These are phyloP conservation scores for Pontederia crassipes DNA, from an alignment of 176 grass and related monocot species.

Conservation along the genomic window DNA sequence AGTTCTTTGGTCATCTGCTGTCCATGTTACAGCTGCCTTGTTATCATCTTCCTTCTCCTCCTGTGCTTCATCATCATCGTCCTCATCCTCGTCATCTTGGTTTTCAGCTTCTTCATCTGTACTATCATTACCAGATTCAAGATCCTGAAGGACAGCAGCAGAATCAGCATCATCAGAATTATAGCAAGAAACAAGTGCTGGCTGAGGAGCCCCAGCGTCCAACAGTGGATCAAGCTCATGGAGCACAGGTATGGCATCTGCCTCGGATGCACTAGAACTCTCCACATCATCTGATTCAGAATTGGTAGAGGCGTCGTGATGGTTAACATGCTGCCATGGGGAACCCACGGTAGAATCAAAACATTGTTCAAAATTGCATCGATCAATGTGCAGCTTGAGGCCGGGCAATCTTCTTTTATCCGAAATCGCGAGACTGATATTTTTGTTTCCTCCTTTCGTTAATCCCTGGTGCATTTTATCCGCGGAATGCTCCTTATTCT, in stretches of 20 bases:
- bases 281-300: conserved; percentile 66
- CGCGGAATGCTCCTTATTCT: no score
- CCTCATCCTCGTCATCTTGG: conserved; percentile 19
- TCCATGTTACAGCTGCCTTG: conserved; percentile 15
- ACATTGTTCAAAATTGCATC: conserved; percentile 7
- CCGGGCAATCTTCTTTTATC: background rate
- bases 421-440: background rate
- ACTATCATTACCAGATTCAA: conserved; percentile 23
- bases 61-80: conserved; percentile 5
- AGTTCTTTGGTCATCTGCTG: conserved; percentile 22
- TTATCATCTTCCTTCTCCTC: conserved; percentile 18
- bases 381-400: conserved; percentile 18
- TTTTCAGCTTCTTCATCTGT: conserved; percentile 20
- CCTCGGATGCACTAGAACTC: conserved; percentile 73
- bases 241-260: conserved; percentile 66
- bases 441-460: background rate
- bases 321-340: conserved; percentile 49
- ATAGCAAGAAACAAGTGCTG: conserved; percentile 31
- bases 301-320: conserved; percentile 46
- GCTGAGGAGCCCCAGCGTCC: conserved; percentile 9
- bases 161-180: conserved; percentile 34
- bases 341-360: conserved; percentile 44
- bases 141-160: conserved; percentile 11
- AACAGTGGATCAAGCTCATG: conserved; percentile 64
- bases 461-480: no score